Evolutionary conservation across 495 filamentous ascomycete genomes (phyloP), one percentile per base, ranked within the genome.

Genomic region (Entonaema liquescens): DNA sequence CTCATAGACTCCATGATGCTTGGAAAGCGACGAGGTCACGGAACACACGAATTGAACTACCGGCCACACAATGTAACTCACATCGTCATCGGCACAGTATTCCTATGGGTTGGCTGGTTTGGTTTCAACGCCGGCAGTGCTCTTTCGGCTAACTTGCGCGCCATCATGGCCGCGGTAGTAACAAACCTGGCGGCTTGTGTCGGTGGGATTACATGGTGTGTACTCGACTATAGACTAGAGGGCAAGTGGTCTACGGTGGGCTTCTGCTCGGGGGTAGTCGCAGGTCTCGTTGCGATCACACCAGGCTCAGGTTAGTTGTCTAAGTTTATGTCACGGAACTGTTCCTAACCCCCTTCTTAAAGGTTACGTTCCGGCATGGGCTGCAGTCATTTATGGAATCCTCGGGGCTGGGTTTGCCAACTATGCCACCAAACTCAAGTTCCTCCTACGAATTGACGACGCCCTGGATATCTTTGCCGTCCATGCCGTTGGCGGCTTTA

Each of bases 81-180:
- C 79, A 93, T 99, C 70, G 95, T 98, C 35, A 89, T 99, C 50
- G 95, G 95, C 3, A 99, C 95, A 12, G 94, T 98, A 56, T 98
- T 99, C 85, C 90, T 99, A 49, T 99, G 95, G 95, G 93, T 98
- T 53, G 95, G 95, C 28, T 99, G 95, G 95, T 98, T 98, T 77
- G 95, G 95, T 56, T 99, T 99, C 88, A 99, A 99, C 76, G 95
- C 92, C 59, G 95, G 95, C 65, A 93, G 90, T 23, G 95, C 95
- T n/a, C 85, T 97, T 40, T 86, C 89, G 44, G 94, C 94, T 67
- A 98, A 97, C 81, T 80, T 97, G 80, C 91, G 95, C 72, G 89
- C 95, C 61, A 87, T 92, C 74, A 91, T 93, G 89, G 91, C 91
- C 49, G 87, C 85, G 47, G 79, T 91, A 9, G 86, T 91, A n/a